phyloP scores from a whole-genome alignment of 1,139 yeast genomes.

The Kodamaea ohmeri region DNA sequence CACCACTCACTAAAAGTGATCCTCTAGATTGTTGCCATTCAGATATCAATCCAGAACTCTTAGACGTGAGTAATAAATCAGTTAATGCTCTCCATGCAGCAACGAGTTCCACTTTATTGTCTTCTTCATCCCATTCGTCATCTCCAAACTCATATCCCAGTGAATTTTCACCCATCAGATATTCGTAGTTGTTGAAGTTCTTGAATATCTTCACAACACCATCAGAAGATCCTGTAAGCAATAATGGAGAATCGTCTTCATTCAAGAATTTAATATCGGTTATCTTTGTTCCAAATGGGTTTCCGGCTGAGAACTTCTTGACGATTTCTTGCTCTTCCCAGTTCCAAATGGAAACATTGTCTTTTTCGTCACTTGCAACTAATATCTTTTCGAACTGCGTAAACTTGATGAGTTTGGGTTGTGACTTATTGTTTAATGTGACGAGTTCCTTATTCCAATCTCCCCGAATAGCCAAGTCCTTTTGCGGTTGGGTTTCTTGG shows the following conservation, averaged over 20 bases:
- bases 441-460: constrained; percentile 75
- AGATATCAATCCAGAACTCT: constrained; percentile 78
- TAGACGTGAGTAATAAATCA: constrained; percentile 75
- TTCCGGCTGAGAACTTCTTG: constrained; percentile 75
- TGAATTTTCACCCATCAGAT: constrained; percentile 19
- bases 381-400: constrained; percentile 88
- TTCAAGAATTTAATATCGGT: constrained; percentile 84
- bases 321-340: constrained; percentile 64
- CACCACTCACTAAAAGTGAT: constrained; percentile 88
- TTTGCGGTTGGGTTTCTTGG: constrained; percentile 86
- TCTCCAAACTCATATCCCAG: constrained; percentile 13
- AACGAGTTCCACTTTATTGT: constrained; percentile 53
- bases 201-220: constrained; percentile 87
- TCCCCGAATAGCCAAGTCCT: constrained; percentile 77
- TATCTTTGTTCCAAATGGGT: constrained; percentile 83
- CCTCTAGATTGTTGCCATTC: constrained; percentile 99
- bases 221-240: constrained; percentile 88
- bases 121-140: constrained; percentile 27
- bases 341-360: constrained; percentile 83
- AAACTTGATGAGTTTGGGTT: constrained; percentile 75
- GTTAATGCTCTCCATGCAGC: constrained; percentile 94
- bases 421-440: constrained; percentile 68
- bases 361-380: constrained; percentile 81
- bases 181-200: constrained; percentile 58
- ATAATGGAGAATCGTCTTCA: constrained; percentile 86